Evolutionary conservation across 306 rosid species (phyloP).

Genomic region (Malus sylvestris): DNA sequence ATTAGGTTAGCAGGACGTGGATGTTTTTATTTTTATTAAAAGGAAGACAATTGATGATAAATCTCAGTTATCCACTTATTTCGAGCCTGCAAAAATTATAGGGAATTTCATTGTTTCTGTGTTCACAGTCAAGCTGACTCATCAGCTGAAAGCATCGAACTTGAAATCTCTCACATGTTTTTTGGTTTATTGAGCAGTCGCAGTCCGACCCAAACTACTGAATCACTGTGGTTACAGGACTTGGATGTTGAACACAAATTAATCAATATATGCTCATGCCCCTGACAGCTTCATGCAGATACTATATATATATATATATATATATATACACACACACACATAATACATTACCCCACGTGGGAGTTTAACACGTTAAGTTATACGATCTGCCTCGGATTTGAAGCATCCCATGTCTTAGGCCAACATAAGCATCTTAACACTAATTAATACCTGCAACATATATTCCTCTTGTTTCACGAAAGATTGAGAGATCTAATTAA

Average conservation of each 20-base stretch:
- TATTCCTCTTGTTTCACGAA: neutral
- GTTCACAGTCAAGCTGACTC: accelerated
- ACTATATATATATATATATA: no score
- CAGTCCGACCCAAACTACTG: no score
- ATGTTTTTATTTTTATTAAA: neutral
- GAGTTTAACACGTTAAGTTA: neutral
- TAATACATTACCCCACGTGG: neutral
- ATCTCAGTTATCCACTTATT: accelerated
- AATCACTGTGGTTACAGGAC: neutral
- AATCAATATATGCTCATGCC: neutral
- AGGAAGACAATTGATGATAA: no score
- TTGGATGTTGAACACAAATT: neutral
- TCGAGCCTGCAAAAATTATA: accelerated
- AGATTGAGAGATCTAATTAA: neutral
- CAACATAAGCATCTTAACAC: neutral
- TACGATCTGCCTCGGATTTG: neutral
- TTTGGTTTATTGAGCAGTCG: no score
- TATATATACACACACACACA: no score
- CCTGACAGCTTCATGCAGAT: no score
- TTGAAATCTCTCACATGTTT: accelerated
- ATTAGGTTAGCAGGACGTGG: neutral
- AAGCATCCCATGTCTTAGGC: neutral
- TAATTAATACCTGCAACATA: neutral
- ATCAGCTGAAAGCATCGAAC: accelerated
- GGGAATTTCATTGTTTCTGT: accelerated